Base-by-base conservation (phyloP, 2,329 filamentous ascomycete species). In the Moelleriella libera region DNA sequence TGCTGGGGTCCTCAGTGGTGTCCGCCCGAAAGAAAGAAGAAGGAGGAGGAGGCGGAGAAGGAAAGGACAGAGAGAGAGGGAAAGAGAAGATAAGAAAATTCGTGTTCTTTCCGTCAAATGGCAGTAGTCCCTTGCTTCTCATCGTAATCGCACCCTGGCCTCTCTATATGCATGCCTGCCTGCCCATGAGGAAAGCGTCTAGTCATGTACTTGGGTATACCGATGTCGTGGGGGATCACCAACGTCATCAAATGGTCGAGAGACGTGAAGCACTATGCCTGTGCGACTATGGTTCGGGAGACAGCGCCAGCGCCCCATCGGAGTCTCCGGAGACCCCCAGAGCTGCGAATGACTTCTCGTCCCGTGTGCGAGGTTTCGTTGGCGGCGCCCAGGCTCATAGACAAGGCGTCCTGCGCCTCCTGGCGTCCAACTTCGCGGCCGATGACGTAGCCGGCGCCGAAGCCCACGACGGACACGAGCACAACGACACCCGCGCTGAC, bases 371-470 rank as follows among this genome's bases (percentile, higher is more conserved):
- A 66, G 21, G 69, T 65, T 6, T 69, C 64, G 52, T 72, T 72
- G 46, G 69, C 63, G 34, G 63, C 63, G 43, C 64, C 60, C 41
- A 68, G 58, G 41, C 69, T 60, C 12, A 65, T 66, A 8, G 63
- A 63, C n/a, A 74, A 59, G 11, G 66, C 60, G 55, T 83, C 79
- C 53, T 81, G 59, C 10, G 66, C 60, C 56, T 84, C 79, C 53
- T 82, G 76, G 34, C 76, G 70, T 3, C 80, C 80, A 29, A 81
- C 78, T 54, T 84, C 80, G 30, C 79, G 69, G 5, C 81, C 80
- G 50, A 83, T 78, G 29, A 82, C 79, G 55, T 82, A 83, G 9
- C 81, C 80, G 7, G 80, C 80, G 3, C 80, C 78, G 53, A 85
- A 84, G 2, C 80, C 80, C 34, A 84, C 79, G 1, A 82, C 80